phyloP scores from a whole-genome alignment of 2,329 filamentous ascomycete species.

The Parascedosporium putredinis region DNA sequence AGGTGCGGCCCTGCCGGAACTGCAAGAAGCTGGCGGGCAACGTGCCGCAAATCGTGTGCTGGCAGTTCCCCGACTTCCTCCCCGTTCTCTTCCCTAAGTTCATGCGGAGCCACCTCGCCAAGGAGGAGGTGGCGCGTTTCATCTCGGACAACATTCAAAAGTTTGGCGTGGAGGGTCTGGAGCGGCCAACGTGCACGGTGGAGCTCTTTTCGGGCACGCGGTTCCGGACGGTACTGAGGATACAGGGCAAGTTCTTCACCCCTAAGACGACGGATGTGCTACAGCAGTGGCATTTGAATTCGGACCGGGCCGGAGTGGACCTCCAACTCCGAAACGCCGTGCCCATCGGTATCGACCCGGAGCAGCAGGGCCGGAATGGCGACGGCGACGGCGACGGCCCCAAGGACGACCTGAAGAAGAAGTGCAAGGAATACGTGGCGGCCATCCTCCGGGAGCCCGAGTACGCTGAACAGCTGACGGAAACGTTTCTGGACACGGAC shows the following conservation, averaged over 20 bases:
- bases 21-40: constrained; percentile 40
- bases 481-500: constrained; percentile 30
- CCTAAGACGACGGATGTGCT: constrained; percentile 35
- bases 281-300: constrained; percentile 39
- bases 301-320: constrained; percentile 25
- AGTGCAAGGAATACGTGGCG: constrained; percentile 38
- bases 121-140: constrained; percentile 38
- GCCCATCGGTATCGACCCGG: constrained; percentile 40
- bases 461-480: constrained; percentile 41
- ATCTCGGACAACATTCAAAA: constrained; percentile 36
- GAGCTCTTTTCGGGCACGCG: constrained; percentile 36
- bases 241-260: constrained; percentile 42
- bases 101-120: constrained; percentile 38
- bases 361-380: constrained; percentile 27
- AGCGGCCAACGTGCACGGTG: constrained; percentile 31
- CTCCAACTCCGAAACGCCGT: constrained; percentile 32
- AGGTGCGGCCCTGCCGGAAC: constrained; percentile 44
- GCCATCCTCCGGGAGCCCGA: constrained; percentile 34
- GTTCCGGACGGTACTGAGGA: constrained; percentile 33
- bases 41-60: constrained; percentile 45
- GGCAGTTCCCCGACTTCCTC: constrained; percentile 48
- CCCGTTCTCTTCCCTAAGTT: constrained; percentile 41
- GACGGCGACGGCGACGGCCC: no score
- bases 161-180: constrained; percentile 32
- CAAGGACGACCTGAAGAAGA: constrained; percentile 35